Conservation (phyloP, 495 filamentous ascomycete genomes). For the Lichina pygmaea region DNA sequence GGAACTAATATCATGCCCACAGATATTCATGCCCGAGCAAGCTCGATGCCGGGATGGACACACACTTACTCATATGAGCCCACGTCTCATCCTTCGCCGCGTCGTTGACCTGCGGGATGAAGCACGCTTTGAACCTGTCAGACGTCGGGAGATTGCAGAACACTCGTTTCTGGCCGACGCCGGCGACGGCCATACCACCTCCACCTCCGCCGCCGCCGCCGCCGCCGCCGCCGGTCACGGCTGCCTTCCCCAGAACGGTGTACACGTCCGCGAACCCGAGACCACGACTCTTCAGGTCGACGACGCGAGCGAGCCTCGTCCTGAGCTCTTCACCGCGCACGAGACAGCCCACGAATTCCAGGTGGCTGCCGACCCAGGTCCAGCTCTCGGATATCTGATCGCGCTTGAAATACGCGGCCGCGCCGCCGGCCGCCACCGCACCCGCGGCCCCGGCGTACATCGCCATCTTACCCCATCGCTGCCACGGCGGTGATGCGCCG, state of each 20-base stretch:
- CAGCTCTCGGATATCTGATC: conserved; percentile 47
- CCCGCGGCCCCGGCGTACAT: conserved; percentile 59
- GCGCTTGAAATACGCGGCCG: conserved; percentile 61
- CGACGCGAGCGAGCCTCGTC: conserved; percentile 30
- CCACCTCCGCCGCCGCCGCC: conserved; percentile 10
- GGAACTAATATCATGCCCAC: no score
- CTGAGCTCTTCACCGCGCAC: conserved; percentile 51
- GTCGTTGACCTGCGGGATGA: conserved; percentile 29
- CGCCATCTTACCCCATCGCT: conserved; percentile 51
- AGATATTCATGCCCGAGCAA: no score
- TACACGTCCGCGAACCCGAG: conserved; percentile 52
- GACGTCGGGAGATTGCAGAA: conserved; percentile 59
- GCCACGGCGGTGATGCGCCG: conserved; percentile 21
- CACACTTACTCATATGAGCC: conserved; percentile 44
- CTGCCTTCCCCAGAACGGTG: conserved; percentile 49
- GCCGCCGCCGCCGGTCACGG: conserved; percentile 8
- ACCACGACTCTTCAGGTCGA: conserved; percentile 20
- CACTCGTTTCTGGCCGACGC: conserved; percentile 34
- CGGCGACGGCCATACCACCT: conserved; percentile 10
- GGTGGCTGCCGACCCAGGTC: conserved; percentile 64
- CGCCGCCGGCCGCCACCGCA: conserved; percentile 63
- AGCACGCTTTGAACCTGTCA: conserved; percentile 15
- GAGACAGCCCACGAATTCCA: conserved; percentile 86
- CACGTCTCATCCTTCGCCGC: conserved; percentile 47
- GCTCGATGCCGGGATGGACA: no score